Conservation (phyloP, 768 basidiomycete genomes). For the Agrocybe chaxingu region DNA sequence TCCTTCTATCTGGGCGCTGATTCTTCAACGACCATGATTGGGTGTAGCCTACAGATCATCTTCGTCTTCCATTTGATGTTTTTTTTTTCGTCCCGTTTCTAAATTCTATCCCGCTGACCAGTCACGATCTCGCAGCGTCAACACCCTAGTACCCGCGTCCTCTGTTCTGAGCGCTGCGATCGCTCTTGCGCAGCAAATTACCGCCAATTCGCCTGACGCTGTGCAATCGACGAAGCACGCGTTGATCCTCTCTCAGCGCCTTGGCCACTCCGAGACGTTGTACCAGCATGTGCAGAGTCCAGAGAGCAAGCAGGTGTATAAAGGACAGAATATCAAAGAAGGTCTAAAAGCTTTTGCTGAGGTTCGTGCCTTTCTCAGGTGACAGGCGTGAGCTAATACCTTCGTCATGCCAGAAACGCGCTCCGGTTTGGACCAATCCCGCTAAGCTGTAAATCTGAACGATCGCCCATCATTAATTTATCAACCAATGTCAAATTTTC, state of each 20-base stretch:
- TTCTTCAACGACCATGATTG: no score
- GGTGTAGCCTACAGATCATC: no score
- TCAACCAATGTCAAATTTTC: neutral
- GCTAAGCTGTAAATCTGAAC: conserved; percentile 42
- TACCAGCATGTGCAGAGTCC: conserved; percentile 39
- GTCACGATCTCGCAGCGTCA: conserved; percentile 46
- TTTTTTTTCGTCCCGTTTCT: conserved; percentile 2
- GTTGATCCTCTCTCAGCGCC: conserved; percentile 51
- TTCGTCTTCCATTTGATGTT: neutral
- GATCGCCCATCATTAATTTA: neutral
- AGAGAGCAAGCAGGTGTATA: conserved; percentile 52
- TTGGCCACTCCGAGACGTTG: conserved; percentile 51
- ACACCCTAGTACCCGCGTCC: conserved; percentile 56
- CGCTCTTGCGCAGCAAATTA: conserved; percentile 55
- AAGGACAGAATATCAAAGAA: conserved; percentile 72
- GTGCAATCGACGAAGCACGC: conserved; percentile 76
- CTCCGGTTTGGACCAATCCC: conserved; percentile 56
- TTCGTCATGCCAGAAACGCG: conserved; percentile 28
- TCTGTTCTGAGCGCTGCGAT: conserved; percentile 63
- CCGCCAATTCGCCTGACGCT: conserved; percentile 71
- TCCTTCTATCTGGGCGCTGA: no score
- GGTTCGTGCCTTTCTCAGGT: conserved; percentile 34
- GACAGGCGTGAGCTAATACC: neutral
- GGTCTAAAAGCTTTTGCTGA: conserved; percentile 67
- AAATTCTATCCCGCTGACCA: no score